phyloP scores from a whole-genome alignment of 441 rosid genomes.

The Francoa sonchifolia region DNA sequence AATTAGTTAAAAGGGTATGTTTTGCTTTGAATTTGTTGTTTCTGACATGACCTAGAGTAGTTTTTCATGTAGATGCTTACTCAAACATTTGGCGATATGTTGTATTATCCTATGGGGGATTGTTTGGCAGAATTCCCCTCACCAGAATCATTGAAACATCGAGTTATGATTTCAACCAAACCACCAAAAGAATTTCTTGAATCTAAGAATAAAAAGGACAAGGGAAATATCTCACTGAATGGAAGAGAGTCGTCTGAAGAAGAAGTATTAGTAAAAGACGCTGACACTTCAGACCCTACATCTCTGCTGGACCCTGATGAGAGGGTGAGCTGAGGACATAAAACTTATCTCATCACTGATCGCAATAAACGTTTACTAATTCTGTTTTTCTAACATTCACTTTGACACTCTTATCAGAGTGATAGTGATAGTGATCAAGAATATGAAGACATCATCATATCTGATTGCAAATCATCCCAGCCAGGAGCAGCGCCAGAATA shows the following conservation, averaged over 20 bases:
- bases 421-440: constrained; percentile 46
- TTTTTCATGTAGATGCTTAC: constrained; percentile 29
- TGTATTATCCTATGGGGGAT: constrained; percentile 36
- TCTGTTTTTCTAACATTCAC: constrained; percentile 5
- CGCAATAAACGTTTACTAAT: background rate
- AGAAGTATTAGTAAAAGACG: constrained; percentile 31
- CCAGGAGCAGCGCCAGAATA: constrained; percentile 26
- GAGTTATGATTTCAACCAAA: constrained; percentile 56
- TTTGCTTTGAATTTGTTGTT: background rate
- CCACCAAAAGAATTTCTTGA: constrained; percentile 54
- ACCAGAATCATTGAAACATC: constrained; percentile 43
- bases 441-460: constrained; percentile 23
- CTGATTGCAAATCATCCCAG: constrained; percentile 19
- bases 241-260: constrained; percentile 31
- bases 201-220: constrained; percentile 23
- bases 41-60: background rate
- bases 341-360: background rate
- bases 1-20: background rate
- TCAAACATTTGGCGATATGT: constrained; percentile 33
- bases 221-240: constrained; percentile 14
- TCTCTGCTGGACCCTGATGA: constrained; percentile 29
- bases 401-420: constrained; percentile 3
- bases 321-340: constrained; percentile 26
- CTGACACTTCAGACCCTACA: constrained; percentile 19
- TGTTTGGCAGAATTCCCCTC: constrained; percentile 42